Evolutionary conservation across 257 asterid genomes (phyloP).

Genomic region (Paulownia fortunei): DNA sequence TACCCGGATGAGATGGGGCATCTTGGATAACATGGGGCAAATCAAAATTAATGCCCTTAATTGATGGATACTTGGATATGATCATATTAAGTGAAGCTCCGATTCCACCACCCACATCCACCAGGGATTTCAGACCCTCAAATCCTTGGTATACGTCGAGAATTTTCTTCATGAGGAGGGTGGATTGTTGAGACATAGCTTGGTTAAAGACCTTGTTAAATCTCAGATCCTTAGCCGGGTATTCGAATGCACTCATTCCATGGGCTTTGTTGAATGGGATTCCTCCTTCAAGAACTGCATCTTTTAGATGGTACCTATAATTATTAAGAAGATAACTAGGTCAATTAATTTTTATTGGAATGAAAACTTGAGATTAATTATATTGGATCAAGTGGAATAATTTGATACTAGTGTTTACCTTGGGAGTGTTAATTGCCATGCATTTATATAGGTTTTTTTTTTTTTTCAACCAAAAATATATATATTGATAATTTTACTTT

Average conservation of each 20-base stretch:
- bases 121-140: slow-evolving; percentile 51
- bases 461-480: no score
- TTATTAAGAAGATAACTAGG: no score
- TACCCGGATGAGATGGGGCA: slow-evolving; percentile 58
- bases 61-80: slow-evolving; percentile 50
- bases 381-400: no score
- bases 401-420: no score
- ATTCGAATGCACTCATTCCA: slow-evolving; percentile 66
- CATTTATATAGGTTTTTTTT: no score
- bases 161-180: slow-evolving; percentile 52
- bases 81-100: slow-evolving; percentile 58
- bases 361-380: no score
- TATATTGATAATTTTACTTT: no score
- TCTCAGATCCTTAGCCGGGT: slow-evolving; percentile 53
- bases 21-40: slow-evolving; percentile 64
- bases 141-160: slow-evolving; percentile 60
- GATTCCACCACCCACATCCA: slow-evolving; percentile 77
- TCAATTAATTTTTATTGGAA: no score
- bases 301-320: slow-evolving; percentile 65
- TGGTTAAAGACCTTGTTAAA: slow-evolving; percentile 59
- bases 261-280: slow-evolving; percentile 61
- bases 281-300: slow-evolving; percentile 73
- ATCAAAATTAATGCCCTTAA: slow-evolving; percentile 68
- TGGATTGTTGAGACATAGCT: slow-evolving; percentile 57
- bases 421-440: no score